Conservation (phyloP, 2,329 filamentous ascomycete species). For the Paraphoma chrysanthemicola region DNA sequence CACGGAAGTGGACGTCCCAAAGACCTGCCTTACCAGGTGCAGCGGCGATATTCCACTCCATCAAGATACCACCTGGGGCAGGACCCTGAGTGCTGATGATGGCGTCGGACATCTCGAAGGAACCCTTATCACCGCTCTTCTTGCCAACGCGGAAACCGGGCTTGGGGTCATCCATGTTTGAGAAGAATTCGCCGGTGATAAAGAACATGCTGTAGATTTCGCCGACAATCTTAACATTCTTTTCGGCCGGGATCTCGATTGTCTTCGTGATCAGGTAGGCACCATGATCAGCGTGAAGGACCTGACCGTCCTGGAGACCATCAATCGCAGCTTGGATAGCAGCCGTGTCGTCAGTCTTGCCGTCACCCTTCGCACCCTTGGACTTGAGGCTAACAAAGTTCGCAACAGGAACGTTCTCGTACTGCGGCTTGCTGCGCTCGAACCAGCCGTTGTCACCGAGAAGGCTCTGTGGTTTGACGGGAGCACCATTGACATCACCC, state of each 20-base stretch:
- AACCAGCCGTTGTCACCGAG: conserved; percentile 74
- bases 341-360: conserved; percentile 82
- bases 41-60: conserved; percentile 85
- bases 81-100: conserved; percentile 85
- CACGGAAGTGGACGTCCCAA: conserved; percentile 96
- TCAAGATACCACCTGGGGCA: conserved; percentile 84
- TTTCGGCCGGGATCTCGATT: conserved; percentile 63
- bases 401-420: conserved; percentile 69
- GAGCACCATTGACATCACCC: conserved; percentile 53
- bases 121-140: conserved; percentile 72
- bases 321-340: conserved; percentile 83
- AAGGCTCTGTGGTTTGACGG: conserved; percentile 71
- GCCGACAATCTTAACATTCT: conserved; percentile 85
- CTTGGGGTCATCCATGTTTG: conserved; percentile 75
- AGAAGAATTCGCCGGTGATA: conserved; percentile 77
- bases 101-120: conserved; percentile 86
- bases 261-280: conserved; percentile 68
- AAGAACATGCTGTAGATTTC: conserved; percentile 93
- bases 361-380: conserved; percentile 86
- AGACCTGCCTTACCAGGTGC: conserved; percentile 76
- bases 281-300: conserved; percentile 71
- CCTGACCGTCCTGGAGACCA: conserved; percentile 65
- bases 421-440: conserved; percentile 88
- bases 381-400: conserved; percentile 85
- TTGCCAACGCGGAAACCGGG: conserved; percentile 87